Evolutionary conservation across 495 filamentous ascomycete species (phyloP).

Genomic region (Ascobolus immersus): DNA sequence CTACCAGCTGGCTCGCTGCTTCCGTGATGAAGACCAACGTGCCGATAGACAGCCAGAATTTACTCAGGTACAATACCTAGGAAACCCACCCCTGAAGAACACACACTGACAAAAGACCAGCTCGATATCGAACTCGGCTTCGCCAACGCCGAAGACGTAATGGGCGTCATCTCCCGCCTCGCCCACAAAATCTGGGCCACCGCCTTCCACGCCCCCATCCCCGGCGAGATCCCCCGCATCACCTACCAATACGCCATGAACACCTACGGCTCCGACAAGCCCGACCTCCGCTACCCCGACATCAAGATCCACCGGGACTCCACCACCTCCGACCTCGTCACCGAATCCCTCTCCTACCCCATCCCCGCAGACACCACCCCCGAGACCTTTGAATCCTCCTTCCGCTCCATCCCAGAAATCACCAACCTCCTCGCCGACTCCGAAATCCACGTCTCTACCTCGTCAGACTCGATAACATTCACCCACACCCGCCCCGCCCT

Average conservation of each 20-base stretch:
- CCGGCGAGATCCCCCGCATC: conserved; percentile 34
- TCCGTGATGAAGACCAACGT: conserved; percentile 80
- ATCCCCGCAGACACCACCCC: conserved; percentile 10
- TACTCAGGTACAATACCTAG: conserved; percentile 39
- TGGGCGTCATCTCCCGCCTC: conserved; percentile 37
- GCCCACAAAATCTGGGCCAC: conserved; percentile 35
- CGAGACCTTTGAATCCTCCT: not conserved
- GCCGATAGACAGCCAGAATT: conserved; percentile 94
- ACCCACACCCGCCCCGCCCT: not conserved
- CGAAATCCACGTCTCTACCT: not conserved
- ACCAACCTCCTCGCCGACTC: no score
- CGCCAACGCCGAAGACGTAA: conserved; percentile 46
- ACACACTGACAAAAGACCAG: conserved; percentile 18
- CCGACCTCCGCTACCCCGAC: conserved; percentile 41
- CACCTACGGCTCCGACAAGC: conserved; percentile 70
- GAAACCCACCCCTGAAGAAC: not conserved
- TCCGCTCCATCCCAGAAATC: no score
- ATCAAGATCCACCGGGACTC: conserved; percentile 29
- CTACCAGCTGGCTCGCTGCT: conserved; percentile 82
- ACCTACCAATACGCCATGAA: conserved; percentile 48
- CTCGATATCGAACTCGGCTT: conserved; percentile 87
- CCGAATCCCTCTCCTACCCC: conserved; percentile 40
- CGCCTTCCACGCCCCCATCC: no score
- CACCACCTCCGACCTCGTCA: conserved; percentile 14
- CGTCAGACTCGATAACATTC: not conserved